These are phyloP conservation scores for Acanthamoeba pearcei DNA, from an alignment of 208 protist genomes.

Conservation along the genomic window DNA sequence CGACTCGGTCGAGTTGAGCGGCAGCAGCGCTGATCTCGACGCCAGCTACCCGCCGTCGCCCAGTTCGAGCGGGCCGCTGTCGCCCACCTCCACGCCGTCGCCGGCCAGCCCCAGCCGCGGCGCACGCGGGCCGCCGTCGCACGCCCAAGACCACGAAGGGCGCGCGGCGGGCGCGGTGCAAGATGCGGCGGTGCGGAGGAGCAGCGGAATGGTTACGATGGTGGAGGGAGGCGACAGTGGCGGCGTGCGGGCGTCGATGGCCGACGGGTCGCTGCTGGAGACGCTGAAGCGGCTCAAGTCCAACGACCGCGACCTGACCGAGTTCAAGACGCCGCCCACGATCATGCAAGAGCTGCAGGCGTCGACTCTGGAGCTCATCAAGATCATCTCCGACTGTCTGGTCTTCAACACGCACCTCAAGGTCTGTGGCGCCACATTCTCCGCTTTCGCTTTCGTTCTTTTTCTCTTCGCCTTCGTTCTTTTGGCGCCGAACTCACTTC, in stretches of 20 bases:
- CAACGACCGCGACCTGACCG: slow-evolving; percentile 30
- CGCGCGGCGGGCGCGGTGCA: no score
- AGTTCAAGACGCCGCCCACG: slow-evolving; percentile 21
- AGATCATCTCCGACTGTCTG: slow-evolving; percentile 58
- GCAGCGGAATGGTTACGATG: neutral
- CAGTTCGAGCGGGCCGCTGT: neutral
- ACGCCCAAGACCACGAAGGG: neutral
- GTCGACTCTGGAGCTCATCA: slow-evolving; percentile 25
- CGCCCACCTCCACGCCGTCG: neutral
- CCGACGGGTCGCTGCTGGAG: neutral
- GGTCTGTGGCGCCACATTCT: neutral
- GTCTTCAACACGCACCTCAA: slow-evolving; percentile 70
- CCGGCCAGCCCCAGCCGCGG: neutral
- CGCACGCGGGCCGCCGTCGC: neutral
- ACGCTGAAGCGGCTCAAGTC: slow-evolving; percentile 51
- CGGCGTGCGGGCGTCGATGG: neutral
- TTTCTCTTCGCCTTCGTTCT: neutral
- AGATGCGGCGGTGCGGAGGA: neutral
- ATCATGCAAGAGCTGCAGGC: slow-evolving; percentile 50
- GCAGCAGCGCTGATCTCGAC: neutral
- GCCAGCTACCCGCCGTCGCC: neutral
- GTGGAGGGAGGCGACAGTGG: neutral
- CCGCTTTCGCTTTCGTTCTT: slow-evolving; percentile 30
- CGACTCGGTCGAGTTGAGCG: neutral
- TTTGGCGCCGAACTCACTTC: neutral